Evolutionary conservation across 2,329 filamentous ascomycete genomes (phyloP), one percentile per base, ranked within the genome.

Genomic region (Fusarium sp.): DNA sequence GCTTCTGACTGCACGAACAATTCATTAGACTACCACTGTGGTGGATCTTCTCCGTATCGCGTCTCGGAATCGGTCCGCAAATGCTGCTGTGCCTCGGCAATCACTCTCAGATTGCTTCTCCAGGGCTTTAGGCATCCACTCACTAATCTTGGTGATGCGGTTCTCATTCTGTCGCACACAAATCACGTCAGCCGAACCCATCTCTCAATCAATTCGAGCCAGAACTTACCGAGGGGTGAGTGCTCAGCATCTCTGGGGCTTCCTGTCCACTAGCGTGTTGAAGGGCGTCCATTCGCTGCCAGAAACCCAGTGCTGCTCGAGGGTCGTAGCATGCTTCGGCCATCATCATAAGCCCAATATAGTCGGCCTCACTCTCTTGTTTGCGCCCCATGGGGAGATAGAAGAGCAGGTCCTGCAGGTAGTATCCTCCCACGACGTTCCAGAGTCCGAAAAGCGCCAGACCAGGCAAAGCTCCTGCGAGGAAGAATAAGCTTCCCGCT

Each of bases 311-410:
- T 0, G 92, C 92, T 63, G 88, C 87, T 14, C 84, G 80, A 1
- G 92, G 92, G 65, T 93, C 85, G 76, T 92, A 95, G 80, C 92
- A 95, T 26, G 90, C 91, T 80, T 93, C 88, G 0, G 92, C 88
- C 91, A 95, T 95, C 86, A 95, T 92, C 86, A 95, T 88, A 34
- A 95, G 79, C 1, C 92, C 92, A 48, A 95, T 93, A 73, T 92
- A 93, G 75, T 95, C 92, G 0, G 92, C 92, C 81, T 95, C 92
- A 49, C 85, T 88, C 83, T 92, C 92, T 80, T 94, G 92, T 75
- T 85, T 86, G 49, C 92, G 83, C 46, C 87, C 88, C 77, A 92
- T 92, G 2, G 92, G 92, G 63, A 87, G 82, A 49, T 84, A 84
- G 75, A 93, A 88, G n/a, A 90, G 85, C 17, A 92, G 77, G 51